Base-by-base conservation (phyloP, 2,329 filamentous ascomycete species). In the Pseudodiploospora longispora region DNA sequence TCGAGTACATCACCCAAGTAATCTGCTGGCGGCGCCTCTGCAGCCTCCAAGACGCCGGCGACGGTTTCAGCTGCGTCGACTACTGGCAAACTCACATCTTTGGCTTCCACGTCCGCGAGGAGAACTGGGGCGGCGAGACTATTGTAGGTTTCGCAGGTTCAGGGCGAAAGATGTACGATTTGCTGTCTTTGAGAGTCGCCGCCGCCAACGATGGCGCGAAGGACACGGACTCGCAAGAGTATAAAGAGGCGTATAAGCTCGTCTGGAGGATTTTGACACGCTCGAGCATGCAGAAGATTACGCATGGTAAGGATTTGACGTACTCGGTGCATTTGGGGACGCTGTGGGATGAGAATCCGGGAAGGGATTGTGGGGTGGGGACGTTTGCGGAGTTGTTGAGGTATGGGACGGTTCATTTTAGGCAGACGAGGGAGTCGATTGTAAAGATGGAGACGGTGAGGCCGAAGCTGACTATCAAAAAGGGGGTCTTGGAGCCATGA, bases 311-410 rank as follows among this genome's bases (percentile, higher is more conserved):
- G 1, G 60, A 61, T 44, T 48, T 49, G 19, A 19, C 19, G 19
- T 19, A 19, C 19, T 19, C 19, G 19, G 19, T 19, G 19, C 19
- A 19, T 19, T 29, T 59, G 30, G 61, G 60, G 1, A 44, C 50
- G 7, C 40, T 66, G 6, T 52, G 59, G 33, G 60, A 64, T 42
- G 61, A 63, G 40, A 59, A 65, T 36, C 48, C 57, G 33, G 58
- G 52, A 9, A 59, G 54, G 30, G 60, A 65, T 43, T 49, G 48
- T 19, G 55, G 46, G n/a, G 50, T 54, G 2, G 62, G 58, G 2
- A 63, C 63, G 0, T 64, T 64, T 52, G 60, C 57, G 2, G 63
- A 62, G 44, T 43, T 62, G 36, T 46, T 67, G n/a, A 48, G 63
- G 27, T 64, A 59, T 38, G 62, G 61, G 0, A 60, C 59, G 32